phyloP scores from a whole-genome alignment of 1,284 basidiomycete species.

The Sparassis latifolia region DNA sequence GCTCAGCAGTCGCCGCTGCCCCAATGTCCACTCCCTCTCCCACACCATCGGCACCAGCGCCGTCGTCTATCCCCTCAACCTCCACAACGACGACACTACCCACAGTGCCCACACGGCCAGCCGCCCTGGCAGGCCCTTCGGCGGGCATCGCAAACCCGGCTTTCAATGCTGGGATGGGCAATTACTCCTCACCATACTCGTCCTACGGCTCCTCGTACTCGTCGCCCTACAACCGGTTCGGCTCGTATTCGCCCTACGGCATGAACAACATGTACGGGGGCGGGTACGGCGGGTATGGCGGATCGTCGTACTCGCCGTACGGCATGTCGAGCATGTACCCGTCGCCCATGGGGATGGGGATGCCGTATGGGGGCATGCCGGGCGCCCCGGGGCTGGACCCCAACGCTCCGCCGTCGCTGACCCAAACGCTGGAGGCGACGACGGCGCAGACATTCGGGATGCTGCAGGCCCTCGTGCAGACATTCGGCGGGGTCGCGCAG shows the following conservation, averaged over 20 bases:
- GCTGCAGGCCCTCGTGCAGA: slow-evolving; percentile 92
- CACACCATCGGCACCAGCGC: slow-evolving; percentile 5
- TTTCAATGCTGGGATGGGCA: not conserved
- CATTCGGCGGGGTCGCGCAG: slow-evolving; percentile 93
- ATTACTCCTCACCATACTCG: slow-evolving; percentile 32
- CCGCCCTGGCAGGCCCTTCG: slow-evolving; percentile 28
- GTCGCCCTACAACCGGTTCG: slow-evolving; percentile 41
- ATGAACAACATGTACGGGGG: slow-evolving; percentile 41
- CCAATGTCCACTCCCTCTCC: slow-evolving; percentile 9
- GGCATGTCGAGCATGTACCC: slow-evolving; percentile 37
- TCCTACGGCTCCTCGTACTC: slow-evolving; percentile 11
- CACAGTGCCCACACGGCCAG: slow-evolving; percentile 36
- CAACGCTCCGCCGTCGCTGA: slow-evolving; percentile 57
- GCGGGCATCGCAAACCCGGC: slow-evolving; percentile 2
- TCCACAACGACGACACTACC: slow-evolving; percentile 15
- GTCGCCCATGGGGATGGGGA: slow-evolving; percentile 23
- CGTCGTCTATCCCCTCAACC: slow-evolving; percentile 9
- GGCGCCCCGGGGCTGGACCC: slow-evolving; percentile 44
- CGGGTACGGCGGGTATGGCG: slow-evolving; percentile 26
- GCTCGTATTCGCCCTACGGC: slow-evolving; percentile 36
- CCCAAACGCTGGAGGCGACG: slow-evolving; percentile 83
- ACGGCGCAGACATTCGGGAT: slow-evolving; percentile 93
- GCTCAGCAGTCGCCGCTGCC: slow-evolving; percentile 27
- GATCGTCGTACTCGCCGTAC: slow-evolving; percentile 34
- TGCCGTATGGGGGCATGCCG: slow-evolving; percentile 26